phyloP scores from a whole-genome alignment of 1,139 yeast species.

The Geotrichum klebahnii region DNA sequence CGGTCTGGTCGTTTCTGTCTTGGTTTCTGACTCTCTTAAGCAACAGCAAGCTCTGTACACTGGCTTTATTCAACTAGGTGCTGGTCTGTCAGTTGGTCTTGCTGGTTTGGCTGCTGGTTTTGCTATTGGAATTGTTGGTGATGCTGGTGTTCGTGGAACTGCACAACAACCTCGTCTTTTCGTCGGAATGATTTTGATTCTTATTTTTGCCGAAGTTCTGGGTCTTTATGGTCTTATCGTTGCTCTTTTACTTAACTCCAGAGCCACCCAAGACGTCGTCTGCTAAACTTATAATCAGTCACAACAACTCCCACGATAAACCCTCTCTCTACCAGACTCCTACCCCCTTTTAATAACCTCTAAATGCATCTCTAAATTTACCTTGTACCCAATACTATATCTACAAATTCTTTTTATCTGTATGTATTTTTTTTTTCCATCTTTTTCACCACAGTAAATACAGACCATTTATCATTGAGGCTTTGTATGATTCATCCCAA shows the following conservation, averaged over 20 bases:
- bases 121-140: conserved; percentile 98
- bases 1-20: conserved; percentile 92
- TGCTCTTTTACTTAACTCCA: conserved; percentile 86
- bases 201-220: conserved; percentile 96
- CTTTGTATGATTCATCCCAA: no score
- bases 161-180: conserved; percentile 96
- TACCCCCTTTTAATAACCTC: not conserved
- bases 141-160: conserved; percentile 94
- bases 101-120: conserved; percentile 97
- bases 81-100: conserved; percentile 93
- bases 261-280: conserved; percentile 86
- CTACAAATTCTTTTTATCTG: not conserved
- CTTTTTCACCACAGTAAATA: not conserved
- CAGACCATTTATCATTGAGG: no score
- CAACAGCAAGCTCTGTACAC: conserved; percentile 84
- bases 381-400: no score
- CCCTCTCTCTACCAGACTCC: not conserved
- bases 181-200: conserved; percentile 78
- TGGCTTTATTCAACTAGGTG: conserved; percentile 95
- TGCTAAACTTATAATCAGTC: conserved; percentile 47
- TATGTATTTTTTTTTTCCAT: no score
- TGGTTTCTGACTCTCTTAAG: conserved; percentile 86
- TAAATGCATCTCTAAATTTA: not conserved
- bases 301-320: not conserved
- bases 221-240: conserved; percentile 95